Percentiles rank a stretch among this genome's conserved stretches.
phyloP scores from a whole-genome alignment of 139 green algal species.

The Chlamydomonas sphaeroides region DNA sequence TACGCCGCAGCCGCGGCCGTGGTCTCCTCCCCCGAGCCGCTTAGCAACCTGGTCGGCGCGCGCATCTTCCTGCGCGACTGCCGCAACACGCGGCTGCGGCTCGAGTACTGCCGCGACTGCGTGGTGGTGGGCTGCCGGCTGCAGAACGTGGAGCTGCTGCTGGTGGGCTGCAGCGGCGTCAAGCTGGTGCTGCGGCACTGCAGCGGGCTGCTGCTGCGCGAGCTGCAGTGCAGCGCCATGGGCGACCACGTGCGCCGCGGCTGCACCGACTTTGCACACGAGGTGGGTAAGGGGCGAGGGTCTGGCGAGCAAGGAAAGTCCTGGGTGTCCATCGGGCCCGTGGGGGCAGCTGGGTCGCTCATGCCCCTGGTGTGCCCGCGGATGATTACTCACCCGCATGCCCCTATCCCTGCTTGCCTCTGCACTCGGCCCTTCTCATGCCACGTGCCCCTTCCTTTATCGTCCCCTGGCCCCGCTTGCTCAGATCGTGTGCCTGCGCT shows the following conservation, averaged over 20 bases:
- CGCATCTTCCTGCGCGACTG: constrained; percentile 12
- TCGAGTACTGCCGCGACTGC: constrained; percentile 37
- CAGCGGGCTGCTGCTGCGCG: constrained; percentile 18
- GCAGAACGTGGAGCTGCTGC: constrained; percentile 14
- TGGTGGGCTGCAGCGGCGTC: constrained; percentile 32
- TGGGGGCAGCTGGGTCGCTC: too few species aligned
- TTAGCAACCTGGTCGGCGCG: constrained; percentile 16
- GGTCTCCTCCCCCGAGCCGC: not conserved
- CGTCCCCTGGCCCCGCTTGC: too few species aligned
- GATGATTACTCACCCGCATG: too few species aligned
- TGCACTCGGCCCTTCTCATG: too few species aligned
- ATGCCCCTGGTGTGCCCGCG: too few species aligned
- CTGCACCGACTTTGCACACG: constrained; percentile 16
- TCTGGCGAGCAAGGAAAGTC: too few species aligned
- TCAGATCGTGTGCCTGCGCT: constrained; percentile 44
- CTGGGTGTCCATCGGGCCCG: too few species aligned
- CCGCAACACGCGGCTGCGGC: constrained; percentile 8
- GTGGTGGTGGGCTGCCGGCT: constrained; percentile 5
- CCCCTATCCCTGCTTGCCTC: too few species aligned
- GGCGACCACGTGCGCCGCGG: constrained; percentile 20
- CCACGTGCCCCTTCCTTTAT: too few species aligned
- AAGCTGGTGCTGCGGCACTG: constrained; percentile 36
- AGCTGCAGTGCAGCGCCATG: constrained; percentile 39
- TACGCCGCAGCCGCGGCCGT: not conserved
- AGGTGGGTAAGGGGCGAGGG: too few species aligned